Percentiles rank a stretch among this genome's conserved stretches.
These are phyloP conservation scores for Salix arbutifolia DNA, from an alignment of 345 rosid genomes.

Conservation along the genomic window DNA sequence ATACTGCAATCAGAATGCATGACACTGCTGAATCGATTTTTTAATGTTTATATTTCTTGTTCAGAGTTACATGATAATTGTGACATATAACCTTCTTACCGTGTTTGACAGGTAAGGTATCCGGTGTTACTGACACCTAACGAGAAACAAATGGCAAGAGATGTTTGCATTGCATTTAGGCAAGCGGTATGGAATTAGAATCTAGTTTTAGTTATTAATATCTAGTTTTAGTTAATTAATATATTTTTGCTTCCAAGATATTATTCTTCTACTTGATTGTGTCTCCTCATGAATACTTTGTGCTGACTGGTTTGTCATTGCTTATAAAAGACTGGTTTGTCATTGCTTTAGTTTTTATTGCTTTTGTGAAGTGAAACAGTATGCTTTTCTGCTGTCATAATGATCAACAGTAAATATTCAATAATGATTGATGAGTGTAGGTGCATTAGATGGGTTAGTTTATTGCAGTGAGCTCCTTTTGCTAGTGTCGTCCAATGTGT, in stretches of 20 bases:
- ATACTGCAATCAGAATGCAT: background rate
- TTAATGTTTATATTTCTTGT: background rate
- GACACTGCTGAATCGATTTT: background rate
- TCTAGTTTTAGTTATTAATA: background rate
- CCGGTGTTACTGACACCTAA: constrained; percentile 85
- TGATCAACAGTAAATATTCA: background rate
- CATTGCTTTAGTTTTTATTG: background rate
- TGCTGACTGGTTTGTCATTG: background rate
- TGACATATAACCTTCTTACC: constrained; percentile 10
- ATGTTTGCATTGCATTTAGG: constrained; percentile 92
- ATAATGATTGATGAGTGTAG: background rate
- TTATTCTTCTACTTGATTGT: background rate
- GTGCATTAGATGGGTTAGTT: background rate
- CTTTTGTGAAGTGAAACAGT: background rate
- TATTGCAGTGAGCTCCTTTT: background rate
- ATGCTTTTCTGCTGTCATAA: background rate
- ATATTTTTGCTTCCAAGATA: background rate
- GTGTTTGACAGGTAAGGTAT: constrained; percentile 67
- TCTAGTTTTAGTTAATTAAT: background rate
- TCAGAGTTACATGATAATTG: background rate
- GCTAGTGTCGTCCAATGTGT: background rate
- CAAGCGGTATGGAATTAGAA: constrained; percentile 65
- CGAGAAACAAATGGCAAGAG: constrained; percentile 99
- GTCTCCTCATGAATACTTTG: background rate
- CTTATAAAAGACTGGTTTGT: background rate